Evolutionary conservation across 176 grass and related monocot species (phyloP), one percentile per base, ranked within the genome.

Genomic region (Chrysopogon serrulatus): DNA sequence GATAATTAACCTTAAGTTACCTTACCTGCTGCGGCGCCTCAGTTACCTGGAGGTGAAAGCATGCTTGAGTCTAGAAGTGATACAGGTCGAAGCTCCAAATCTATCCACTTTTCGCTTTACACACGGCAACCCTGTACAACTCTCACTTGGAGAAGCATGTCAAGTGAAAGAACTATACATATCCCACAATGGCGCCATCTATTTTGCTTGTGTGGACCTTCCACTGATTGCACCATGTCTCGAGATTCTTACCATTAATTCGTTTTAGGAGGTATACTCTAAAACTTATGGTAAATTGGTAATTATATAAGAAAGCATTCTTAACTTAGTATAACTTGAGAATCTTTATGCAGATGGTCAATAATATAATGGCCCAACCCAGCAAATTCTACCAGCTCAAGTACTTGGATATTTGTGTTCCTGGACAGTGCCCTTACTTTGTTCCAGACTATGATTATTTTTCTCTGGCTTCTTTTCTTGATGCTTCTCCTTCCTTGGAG

Each of bases 401-500:
- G 69, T 5, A 73, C 40, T 16, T 74, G 69, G 30, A 10, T 18
- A n/a, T 45, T 44, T 3, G 8, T 45, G 0, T 63, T 73, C 11
- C 1, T 48, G 28, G 53, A 83, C 13, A 1, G n/a, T 31, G n/a
- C n/a, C n/a, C n/a, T n/a, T n/a, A 16, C 48, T 27, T 41, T 23
- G 35, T 1, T 23, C 47, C 65, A 11, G 32, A 24, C 24, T 73
- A 83, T 63, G 80, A 83, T 60, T 83, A 34, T 44, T 73, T 60
- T 44, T 83, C 54, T 48, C 28, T 62, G 17, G 68, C 71, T 44
- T 73, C 36, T 21, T 82, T 82, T 32, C 28, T 82, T 32, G 17
- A 82, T 24, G 69, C 69, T 24, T 47, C 81, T 27, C 81, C 69
- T 74, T 83, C 68, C 80, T 83, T 83, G 39, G 68, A 61, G 19